These are phyloP conservation scores for Salisapilia sapeloensis DNA, from an alignment of 352 stramenopile genomes.

Conservation along the genomic window DNA sequence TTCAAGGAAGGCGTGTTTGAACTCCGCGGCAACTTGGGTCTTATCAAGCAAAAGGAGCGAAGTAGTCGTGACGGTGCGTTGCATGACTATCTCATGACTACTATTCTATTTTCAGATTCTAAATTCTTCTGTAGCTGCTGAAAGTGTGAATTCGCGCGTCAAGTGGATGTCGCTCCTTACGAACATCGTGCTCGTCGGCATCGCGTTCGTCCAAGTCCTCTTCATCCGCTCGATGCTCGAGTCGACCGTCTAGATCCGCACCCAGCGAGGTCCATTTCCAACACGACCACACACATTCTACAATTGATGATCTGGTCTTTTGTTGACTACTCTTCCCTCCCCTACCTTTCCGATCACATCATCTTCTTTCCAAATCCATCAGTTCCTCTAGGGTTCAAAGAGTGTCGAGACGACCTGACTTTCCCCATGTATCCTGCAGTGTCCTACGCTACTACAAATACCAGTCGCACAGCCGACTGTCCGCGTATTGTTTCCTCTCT, in stretches of 20 bases:
- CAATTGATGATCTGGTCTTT: no score
- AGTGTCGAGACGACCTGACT: no score
- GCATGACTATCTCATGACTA: neutral
- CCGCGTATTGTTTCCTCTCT: no score
- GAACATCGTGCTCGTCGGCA: slow-evolving; percentile 58
- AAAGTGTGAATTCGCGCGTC: slow-evolving; percentile 61
- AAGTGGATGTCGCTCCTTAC: slow-evolving; percentile 72
- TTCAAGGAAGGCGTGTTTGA: slow-evolving; percentile 71
- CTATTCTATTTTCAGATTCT: slow-evolving; percentile 3
- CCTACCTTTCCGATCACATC: neutral
- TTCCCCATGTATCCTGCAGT: no score
- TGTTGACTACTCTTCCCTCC: no score
- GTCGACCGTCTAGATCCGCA: slow-evolving; percentile 30
- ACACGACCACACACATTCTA: no score
- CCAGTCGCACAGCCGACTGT: no score
- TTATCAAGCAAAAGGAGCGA: slow-evolving; percentile 64
- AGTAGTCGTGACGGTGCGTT: slow-evolving; percentile 43
- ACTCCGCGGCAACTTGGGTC: slow-evolving; percentile 57
- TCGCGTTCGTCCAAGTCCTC: slow-evolving; percentile 63
- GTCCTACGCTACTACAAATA: no score
- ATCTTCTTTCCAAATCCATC: neutral
- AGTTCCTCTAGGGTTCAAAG: no score
- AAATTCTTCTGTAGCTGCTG: slow-evolving; percentile 21
- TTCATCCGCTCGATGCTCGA: slow-evolving; percentile 76
- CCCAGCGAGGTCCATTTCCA: neutral